Percentiles rank a stretch among this genome's conserved stretches.
phyloP scores from a whole-genome alignment of 148 eudicot species.

The Vaccinium darrowii region DNA sequence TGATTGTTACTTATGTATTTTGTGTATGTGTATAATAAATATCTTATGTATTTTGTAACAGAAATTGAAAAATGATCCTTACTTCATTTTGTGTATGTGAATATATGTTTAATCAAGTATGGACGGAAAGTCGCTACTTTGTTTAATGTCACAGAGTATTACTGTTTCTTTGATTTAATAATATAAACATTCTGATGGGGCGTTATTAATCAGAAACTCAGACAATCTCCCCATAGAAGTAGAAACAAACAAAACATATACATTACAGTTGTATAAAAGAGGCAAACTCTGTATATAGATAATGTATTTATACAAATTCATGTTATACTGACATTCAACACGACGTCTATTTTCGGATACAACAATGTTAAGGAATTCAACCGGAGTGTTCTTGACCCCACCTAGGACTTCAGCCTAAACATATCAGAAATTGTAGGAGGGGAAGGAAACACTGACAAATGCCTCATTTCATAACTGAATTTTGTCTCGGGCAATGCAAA shows the following conservation, averaged over 20 bases:
- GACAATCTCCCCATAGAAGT: background rate
- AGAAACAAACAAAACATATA: background rate
- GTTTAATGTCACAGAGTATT: no score
- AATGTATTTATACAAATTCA: background rate
- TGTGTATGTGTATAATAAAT: no score
- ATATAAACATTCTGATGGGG: background rate
- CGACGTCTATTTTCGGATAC: background rate
- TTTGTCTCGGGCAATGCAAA: background rate
- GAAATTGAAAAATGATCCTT: no score
- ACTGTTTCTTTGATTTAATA: no score
- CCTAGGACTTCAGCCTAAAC: background rate
- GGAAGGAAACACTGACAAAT: background rate
- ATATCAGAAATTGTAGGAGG: background rate
- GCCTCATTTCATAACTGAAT: background rate
- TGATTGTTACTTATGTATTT: no score
- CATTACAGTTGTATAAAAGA: background rate
- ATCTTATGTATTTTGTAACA: no score
- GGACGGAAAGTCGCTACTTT: no score
- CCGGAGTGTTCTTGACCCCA: background rate
- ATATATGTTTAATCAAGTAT: no score
- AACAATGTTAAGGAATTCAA: background rate
- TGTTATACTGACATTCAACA: background rate
- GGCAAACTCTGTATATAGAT: background rate
- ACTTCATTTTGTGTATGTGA: no score
- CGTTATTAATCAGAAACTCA: background rate